A percentile compares a stretch with the other conserved stretches of the same genome.
Conservation (phyloP, 2,329 filamentous ascomycete species). For the Fusarium dlaminii region DNA sequence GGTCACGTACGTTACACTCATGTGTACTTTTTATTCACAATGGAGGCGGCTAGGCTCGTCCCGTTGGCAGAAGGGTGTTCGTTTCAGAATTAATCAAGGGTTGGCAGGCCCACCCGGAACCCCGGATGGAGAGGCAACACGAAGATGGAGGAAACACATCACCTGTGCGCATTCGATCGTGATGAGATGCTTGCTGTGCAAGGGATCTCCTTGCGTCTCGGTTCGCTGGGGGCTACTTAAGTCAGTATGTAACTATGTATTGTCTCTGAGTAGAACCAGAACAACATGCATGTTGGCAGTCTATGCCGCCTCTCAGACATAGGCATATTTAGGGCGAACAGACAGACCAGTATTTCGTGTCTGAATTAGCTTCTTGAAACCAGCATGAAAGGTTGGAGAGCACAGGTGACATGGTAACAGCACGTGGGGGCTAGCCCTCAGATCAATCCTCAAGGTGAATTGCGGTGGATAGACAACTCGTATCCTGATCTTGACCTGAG, state of each 20-base stretch:
- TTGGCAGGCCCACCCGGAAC: conserved; percentile 12
- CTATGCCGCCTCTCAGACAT: neutral
- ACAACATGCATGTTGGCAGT: neutral
- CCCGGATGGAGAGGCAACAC: neutral
- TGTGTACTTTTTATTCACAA: neutral
- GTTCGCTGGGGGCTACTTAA: neutral
- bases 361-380: neutral
- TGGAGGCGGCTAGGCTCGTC: conserved; percentile 18
- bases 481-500: neutral
- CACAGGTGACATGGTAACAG: neutral
- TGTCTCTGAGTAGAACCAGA: neutral
- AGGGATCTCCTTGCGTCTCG: neutral
- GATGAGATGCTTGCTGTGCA: neutral
- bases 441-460: neutral
- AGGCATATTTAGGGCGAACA: neutral
- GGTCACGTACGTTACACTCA: neutral
- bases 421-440: conserved; percentile 8
- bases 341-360: neutral
- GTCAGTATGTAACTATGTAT: neutral
- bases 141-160: conserved; percentile 12
- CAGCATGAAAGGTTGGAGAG: neutral
- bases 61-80: conserved; percentile 7
- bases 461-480: neutral
- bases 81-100: conserved; percentile 27
- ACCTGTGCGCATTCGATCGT: conserved; percentile 1